Conservation (phyloP, 257 asterid species). For the Solanum sitiens region DNA sequence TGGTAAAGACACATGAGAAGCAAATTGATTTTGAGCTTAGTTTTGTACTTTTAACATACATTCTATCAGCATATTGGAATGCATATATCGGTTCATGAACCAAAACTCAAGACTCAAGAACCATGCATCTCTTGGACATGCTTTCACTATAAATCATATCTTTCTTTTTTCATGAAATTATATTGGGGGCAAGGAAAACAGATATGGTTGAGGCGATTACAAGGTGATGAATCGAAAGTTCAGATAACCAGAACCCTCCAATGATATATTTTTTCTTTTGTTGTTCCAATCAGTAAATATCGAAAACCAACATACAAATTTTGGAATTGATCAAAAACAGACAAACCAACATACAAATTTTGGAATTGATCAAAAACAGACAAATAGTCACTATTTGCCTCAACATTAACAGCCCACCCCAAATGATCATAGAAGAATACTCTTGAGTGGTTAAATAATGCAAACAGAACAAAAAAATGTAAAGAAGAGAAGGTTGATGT, state of each 20-base stretch:
- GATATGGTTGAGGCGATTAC: not conserved
- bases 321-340: no score
- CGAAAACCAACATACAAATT: not conserved
- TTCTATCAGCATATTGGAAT: not conserved
- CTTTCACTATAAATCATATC: not conserved
- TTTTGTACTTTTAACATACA: not conserved
- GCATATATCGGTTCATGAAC: not conserved
- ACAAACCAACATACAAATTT: no score
- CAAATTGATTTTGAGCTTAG: not conserved
- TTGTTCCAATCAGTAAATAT: not conserved
- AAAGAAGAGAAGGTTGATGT: not conserved
- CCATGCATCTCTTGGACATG: not conserved
- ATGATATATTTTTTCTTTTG: not conserved
- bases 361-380: no score
- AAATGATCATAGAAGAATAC: not conserved
- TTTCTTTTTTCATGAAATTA: not conserved
- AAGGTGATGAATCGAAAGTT: not conserved
- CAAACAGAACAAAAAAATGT: not conserved
- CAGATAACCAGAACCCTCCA: not conserved
- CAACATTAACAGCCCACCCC: not conserved
- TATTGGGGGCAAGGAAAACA: not conserved
- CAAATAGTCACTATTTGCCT: no score
- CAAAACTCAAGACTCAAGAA: not conserved
- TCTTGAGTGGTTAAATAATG: not conserved
- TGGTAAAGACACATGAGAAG: not conserved